Evolutionary conservation across 2,329 filamentous ascomycete species (phyloP).

Genomic region (Colletotrichum aenigma): DNA sequence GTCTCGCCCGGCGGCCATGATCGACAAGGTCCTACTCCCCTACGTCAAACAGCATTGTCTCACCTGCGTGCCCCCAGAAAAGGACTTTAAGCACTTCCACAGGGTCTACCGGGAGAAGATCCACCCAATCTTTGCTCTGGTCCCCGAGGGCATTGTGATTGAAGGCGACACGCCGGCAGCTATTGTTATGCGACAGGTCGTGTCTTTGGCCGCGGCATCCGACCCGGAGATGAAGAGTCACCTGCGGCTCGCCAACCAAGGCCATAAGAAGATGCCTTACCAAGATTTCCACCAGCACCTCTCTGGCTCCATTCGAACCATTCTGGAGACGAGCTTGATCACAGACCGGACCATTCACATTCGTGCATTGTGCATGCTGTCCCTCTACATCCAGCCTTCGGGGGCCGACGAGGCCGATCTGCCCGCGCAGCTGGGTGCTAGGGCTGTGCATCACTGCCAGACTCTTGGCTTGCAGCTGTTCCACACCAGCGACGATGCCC

Average conservation of each 20-base stretch:
- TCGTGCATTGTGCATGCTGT: slow-evolving; percentile 57
- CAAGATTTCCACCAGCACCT: slow-evolving; percentile 53
- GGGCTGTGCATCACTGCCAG: slow-evolving; percentile 61
- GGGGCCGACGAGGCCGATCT: slow-evolving; percentile 58
- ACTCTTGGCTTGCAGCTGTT: slow-evolving; percentile 61
- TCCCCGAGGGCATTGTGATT: slow-evolving; percentile 41
- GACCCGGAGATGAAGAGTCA: slow-evolving; percentile 50
- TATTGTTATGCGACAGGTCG: slow-evolving; percentile 56
- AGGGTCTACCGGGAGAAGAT: slow-evolving; percentile 55
- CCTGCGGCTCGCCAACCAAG: slow-evolving; percentile 46
- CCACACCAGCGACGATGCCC: slow-evolving; percentile 37
- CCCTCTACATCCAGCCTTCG: slow-evolving; percentile 63
- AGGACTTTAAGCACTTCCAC: slow-evolving; percentile 50
- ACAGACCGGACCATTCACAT: slow-evolving; percentile 59
- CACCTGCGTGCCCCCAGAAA: slow-evolving; percentile 49
- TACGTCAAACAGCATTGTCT: slow-evolving; percentile 52
- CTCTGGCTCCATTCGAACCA: slow-evolving; percentile 51
- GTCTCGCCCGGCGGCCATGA: slow-evolving; percentile 33
- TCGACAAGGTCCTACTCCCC: slow-evolving; percentile 44
- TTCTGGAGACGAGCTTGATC: slow-evolving; percentile 58
- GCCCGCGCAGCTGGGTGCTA: slow-evolving; percentile 56
- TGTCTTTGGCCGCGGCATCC: slow-evolving; percentile 59
- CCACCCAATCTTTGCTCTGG: slow-evolving; percentile 58
- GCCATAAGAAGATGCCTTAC: slow-evolving; percentile 42
- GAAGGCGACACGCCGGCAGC: slow-evolving; percentile 34